Evolutionary conservation across 2,329 filamentous ascomycete species (phyloP), one percentile per base, ranked within the genome.

Genomic region (Aspergillus bombycis): DNA sequence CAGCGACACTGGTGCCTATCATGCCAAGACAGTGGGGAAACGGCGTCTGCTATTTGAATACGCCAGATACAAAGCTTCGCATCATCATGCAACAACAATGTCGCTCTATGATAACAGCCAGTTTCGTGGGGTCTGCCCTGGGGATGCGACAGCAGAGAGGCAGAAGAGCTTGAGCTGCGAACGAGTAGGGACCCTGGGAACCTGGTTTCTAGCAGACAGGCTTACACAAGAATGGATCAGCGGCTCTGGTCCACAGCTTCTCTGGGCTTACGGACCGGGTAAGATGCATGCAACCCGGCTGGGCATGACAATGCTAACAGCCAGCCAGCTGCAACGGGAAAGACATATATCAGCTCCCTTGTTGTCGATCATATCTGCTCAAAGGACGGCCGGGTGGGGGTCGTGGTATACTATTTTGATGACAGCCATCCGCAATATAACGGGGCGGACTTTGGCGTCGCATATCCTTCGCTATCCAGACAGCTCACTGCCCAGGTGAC

Each of bases 221-320:
- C 38, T n/a, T 11, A 57, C 26, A 2, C 34, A 12, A 30, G 21
- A 46, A 19, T 57, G 55, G 55, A 57, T 57, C 12, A 11, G 30
- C 6, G 38, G 38, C 14, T 21, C 55, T 45, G 38, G 38, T 4
- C 43, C 23, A 46, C 55, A 46, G 55, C 6, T 57, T 4, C 19
- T 57, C 8, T 57, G 55, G 55, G 38, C 12, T 11, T 36, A 57
- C 11, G 55, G 55, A 19, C 55, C 23, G 12, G 41, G 55, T 57
- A 57, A 19, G 26, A 34, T 2, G 2, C 12, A 1, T n/a, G n/a
- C 21, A 46, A 3, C 6, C 3, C 3, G 21, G 21, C 34, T 2
- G 9, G 10, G 2, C 1, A 45, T 41, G 11, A 2, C 11, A 4
- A 5, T 30, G 14, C 55, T 57, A 7, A 57, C 26, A 46, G 3